These are phyloP conservation scores for Coniochaeta hoffmannii DNA, from an alignment of 2,329 filamentous ascomycete genomes.

Conservation along the genomic window DNA sequence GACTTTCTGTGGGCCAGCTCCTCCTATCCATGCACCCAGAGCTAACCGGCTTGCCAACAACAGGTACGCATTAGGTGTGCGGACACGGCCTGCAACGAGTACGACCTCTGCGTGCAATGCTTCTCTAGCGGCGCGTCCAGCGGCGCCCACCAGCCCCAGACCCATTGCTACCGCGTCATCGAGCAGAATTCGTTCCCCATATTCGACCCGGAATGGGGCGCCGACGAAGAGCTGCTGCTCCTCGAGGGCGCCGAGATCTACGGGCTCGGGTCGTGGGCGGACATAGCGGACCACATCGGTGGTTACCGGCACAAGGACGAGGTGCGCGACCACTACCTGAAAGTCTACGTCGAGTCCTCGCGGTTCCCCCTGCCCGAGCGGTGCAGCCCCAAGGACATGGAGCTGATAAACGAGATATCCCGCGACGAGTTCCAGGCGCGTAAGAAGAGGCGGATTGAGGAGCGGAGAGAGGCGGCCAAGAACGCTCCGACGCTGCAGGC, in stretches of 20 bases:
- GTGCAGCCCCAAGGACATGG: constrained; percentile 75
- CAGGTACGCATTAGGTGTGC: constrained; percentile 94
- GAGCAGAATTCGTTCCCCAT: constrained; percentile 98
- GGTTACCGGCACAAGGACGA: constrained; percentile 93
- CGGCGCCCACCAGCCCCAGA: constrained; percentile 77
- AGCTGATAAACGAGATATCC: constrained; percentile 70
- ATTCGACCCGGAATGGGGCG: constrained; percentile 90
- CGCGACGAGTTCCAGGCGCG: constrained; percentile 87
- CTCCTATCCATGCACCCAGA: background rate
- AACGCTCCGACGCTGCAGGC: constrained; percentile 75
- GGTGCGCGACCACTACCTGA: constrained; percentile 87
- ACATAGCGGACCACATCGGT: constrained; percentile 96
- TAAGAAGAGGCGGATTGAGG: constrained; percentile 91
- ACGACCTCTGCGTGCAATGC: constrained; percentile 93
- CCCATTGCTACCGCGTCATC: constrained; percentile 87
- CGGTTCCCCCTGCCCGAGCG: constrained; percentile 81
- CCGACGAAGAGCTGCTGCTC: constrained; percentile 90
- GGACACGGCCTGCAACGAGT: constrained; percentile 75
- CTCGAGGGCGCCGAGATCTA: constrained; percentile 95
- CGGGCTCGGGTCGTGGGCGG: constrained; percentile 92
- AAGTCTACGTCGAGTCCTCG: constrained; percentile 76
- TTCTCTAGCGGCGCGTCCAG: constrained; percentile 77
- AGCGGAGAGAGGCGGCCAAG: constrained; percentile 80
- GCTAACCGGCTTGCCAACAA: background rate
- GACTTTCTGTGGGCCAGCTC: constrained; percentile 3